Evolutionary conservation across 768 basidiomycete genomes (phyloP).

Genomic region (Cytidiella melzeri): DNA sequence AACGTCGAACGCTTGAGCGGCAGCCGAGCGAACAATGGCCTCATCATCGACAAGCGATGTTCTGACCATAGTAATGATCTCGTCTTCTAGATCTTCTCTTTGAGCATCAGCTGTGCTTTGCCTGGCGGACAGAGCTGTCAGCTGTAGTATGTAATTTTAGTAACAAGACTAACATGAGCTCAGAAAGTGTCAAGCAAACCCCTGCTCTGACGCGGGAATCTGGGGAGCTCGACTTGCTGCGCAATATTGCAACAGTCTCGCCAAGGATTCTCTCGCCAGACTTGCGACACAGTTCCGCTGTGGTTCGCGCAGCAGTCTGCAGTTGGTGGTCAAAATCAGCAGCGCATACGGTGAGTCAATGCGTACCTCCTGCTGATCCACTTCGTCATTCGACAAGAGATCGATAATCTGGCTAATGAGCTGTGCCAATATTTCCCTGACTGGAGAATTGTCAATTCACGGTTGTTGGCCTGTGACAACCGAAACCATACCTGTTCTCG

Average conservation of each 20-base stretch:
- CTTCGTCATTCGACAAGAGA: constrained; percentile 71
- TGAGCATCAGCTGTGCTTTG: constrained; percentile 79
- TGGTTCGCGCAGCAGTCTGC: constrained; percentile 84
- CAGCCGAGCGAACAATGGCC: constrained; percentile 78
- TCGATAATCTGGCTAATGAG: constrained; percentile 73
- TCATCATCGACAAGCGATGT: constrained; percentile 85
- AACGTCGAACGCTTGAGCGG: constrained; percentile 83
- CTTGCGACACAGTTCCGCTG: constrained; percentile 87
- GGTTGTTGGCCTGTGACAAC: not conserved
- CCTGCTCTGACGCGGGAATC: constrained; percentile 71
- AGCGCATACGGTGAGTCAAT: not conserved
- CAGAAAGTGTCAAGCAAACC: constrained; percentile 80
- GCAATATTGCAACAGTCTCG: constrained; percentile 78
- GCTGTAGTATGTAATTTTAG: too few relatives aligned
- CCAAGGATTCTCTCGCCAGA: constrained; percentile 88
- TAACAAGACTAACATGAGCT: constrained; percentile 81
- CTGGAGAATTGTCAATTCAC: constrained; percentile 30
- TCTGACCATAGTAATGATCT: constrained; percentile 82
- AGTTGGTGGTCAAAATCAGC: constrained; percentile 1
- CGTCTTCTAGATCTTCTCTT: constrained; percentile 82
- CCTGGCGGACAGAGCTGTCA: too few relatives aligned
- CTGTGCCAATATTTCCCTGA: constrained; percentile 85
- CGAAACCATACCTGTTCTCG: constrained; percentile 60
- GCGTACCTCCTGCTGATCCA: constrained; percentile 84
- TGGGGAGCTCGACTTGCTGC: constrained; percentile 52